Conservation (phyloP, 169 alveolate species). For the Plasmodium vinckei region DNA sequence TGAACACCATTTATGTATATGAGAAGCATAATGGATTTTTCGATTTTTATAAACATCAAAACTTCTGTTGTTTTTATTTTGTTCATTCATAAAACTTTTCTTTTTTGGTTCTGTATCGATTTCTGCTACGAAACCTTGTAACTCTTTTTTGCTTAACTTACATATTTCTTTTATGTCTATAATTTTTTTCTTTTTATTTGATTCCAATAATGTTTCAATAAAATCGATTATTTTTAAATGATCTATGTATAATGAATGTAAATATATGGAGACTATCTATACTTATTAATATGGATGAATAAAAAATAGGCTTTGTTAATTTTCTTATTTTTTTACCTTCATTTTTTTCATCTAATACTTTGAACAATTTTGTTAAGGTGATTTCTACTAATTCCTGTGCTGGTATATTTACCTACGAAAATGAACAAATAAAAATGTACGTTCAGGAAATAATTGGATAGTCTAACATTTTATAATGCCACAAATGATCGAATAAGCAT, state of each 20-base stretch:
- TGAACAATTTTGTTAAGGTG: constrained; percentile 68
- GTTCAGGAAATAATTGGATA: not conserved
- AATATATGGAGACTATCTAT: not conserved
- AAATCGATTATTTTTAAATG: constrained; percentile 66
- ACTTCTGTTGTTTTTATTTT: constrained; percentile 40
- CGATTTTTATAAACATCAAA: constrained; percentile 31
- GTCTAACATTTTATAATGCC: not conserved
- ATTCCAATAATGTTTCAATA: constrained; percentile 68
- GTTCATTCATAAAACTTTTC: constrained; percentile 12
- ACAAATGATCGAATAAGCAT: too few species aligned
- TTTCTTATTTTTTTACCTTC: constrained; percentile 40
- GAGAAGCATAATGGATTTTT: constrained; percentile 75
- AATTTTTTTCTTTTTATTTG: constrained; percentile 64
- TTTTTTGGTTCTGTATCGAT: constrained; percentile 33
- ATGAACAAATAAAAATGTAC: not conserved
- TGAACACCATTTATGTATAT: constrained; percentile 77
- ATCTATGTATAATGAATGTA: constrained; percentile 5
- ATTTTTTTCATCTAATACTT: constrained; percentile 73
- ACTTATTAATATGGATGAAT: not conserved
- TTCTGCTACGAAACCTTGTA: constrained; percentile 76
- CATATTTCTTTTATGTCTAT: constrained; percentile 75
- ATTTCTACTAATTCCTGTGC: constrained; percentile 68
- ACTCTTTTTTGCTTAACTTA: constrained; percentile 60
- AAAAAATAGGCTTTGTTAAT: not conserved
- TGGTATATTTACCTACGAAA: constrained; percentile 53